Percentiles rank a stretch among this genome's conserved stretches.
phyloP scores from a whole-genome alignment of 75 land plant genomes.

The Pinus tabuliformis region DNA sequence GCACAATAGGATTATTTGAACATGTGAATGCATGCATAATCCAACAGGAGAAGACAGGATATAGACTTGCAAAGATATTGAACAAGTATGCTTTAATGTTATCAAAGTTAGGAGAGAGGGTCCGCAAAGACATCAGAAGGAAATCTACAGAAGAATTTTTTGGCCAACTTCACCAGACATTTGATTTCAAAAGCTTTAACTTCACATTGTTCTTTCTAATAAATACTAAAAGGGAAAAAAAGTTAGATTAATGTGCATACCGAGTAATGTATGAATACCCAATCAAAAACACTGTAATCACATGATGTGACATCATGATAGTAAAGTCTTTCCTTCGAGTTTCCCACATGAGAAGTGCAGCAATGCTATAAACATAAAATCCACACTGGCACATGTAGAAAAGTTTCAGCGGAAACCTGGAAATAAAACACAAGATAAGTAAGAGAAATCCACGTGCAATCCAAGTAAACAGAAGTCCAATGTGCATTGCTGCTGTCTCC shows the following conservation, averaged over 20 bases:
- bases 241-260: conserved; percentile 26
- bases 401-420: conserved; percentile 72
- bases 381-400: conserved; percentile 94
- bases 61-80: neutral
- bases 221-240: neutral
- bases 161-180: neutral
- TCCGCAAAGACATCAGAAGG: no score
- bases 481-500: neutral
- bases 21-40: neutral
- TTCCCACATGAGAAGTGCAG: conserved; percentile 89
- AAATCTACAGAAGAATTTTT: no score
- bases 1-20: neutral
- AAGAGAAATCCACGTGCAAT: neutral
- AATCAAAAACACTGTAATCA: conserved; percentile 77
- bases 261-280: conserved; percentile 68
- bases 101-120: no score
- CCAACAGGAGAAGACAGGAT: conserved; percentile 1
- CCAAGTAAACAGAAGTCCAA: neutral
- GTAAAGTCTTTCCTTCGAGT: conserved; percentile 94
- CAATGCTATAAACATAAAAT: conserved; percentile 89
- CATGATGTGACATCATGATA: conserved; percentile 98
- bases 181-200: neutral
- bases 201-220: neutral
- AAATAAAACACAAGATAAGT: conserved; percentile 2
- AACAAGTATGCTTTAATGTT: neutral